These are phyloP conservation scores for Gentiana macrophylla DNA, from an alignment of 257 asterid species.

Conservation along the genomic window DNA sequence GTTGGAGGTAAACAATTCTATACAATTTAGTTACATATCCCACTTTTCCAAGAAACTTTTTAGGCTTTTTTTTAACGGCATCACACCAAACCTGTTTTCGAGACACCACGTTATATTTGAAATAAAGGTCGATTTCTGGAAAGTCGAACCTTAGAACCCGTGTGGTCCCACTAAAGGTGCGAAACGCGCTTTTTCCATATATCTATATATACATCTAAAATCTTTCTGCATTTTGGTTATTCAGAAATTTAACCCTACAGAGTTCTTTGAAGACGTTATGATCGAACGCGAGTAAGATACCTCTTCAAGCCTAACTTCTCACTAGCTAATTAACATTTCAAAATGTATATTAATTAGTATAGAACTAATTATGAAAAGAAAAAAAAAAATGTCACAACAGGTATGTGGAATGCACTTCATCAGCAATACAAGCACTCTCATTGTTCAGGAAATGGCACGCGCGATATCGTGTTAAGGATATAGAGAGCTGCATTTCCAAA, in stretches of 20 bases:
- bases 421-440: constrained; percentile 35
- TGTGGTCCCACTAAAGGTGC: no score
- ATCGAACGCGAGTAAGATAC: constrained; percentile 43
- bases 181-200: no score
- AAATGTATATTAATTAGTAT: background rate
- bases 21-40: no score
- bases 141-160: no score
- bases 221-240: background rate
- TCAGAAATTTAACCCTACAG: constrained; percentile 47
- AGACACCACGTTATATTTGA: no score
- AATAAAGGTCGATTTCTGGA: no score
- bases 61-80: background rate
- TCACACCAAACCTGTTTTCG: no score
- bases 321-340: no score
- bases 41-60: background rate
- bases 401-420: constrained; percentile 50
- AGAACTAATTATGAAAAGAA: background rate
- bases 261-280: constrained; percentile 33
- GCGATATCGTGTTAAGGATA: constrained; percentile 27
- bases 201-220: no score
- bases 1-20: constrained; percentile 32
- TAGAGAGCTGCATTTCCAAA: constrained; percentile 27
- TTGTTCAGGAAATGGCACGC: constrained; percentile 34
- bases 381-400: constrained; percentile 6
- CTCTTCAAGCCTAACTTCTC: background rate